phyloP scores from a whole-genome alignment of 1,284 basidiomycete genomes.

The Wolfiporia cocos region DNA sequence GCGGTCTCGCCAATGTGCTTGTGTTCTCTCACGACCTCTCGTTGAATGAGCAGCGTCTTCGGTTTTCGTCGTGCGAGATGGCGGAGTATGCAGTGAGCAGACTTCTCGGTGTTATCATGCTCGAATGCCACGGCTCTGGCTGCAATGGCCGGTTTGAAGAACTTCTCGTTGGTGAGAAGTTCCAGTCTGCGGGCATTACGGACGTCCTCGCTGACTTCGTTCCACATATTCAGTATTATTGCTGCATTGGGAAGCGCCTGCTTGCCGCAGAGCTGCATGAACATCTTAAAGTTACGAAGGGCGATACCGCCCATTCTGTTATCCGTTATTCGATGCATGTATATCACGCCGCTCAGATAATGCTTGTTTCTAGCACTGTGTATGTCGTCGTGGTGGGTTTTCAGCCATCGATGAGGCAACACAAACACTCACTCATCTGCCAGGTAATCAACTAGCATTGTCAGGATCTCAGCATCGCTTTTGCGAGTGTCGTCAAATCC shows the following conservation, averaged over 20 bases:
- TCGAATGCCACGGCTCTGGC: constrained; percentile 11
- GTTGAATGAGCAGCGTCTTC: constrained; percentile 9
- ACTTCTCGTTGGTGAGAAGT: constrained; percentile 9
- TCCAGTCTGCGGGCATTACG: constrained; percentile 11
- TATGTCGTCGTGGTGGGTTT: too few species aligned
- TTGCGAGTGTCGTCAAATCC: constrained; percentile 27
- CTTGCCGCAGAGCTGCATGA: constrained; percentile 13
- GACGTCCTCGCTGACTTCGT: constrained; percentile 25
- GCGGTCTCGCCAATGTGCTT: constrained; percentile 5
- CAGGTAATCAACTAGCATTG: constrained; percentile 9
- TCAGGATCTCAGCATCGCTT: constrained; percentile 25
- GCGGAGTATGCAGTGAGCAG: constrained; percentile 13
- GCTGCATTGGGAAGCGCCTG: constrained; percentile 26
- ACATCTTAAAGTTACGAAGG: constrained; percentile 13
- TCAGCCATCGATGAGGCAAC: too few species aligned
- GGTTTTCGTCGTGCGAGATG: background rate
- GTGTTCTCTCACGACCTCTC: constrained; percentile 9
- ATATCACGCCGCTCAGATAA: constrained; percentile 11
- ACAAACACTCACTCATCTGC: constrained; percentile 7
- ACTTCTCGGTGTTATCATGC: constrained; percentile 11
- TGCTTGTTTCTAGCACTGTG: too few species aligned
- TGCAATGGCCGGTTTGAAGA: constrained; percentile 17
- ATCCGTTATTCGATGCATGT: constrained; percentile 17
- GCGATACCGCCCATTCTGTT: constrained; percentile 13
- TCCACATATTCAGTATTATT: constrained; percentile 49